These are phyloP conservation scores for Suhomyces wounanorum DNA, from an alignment of 1,139 yeast genomes.

Conservation along the genomic window DNA sequence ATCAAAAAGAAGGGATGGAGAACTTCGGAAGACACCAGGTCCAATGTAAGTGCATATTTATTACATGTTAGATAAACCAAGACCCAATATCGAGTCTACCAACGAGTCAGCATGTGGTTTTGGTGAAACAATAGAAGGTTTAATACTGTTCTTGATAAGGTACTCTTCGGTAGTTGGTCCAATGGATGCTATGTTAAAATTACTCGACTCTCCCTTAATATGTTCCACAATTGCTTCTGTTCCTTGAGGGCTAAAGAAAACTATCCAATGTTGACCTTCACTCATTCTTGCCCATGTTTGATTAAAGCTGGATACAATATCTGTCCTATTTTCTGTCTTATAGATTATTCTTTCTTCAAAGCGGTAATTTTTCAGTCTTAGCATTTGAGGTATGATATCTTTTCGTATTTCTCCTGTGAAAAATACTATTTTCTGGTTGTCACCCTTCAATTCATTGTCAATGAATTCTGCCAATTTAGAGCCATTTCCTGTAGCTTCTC, in stretches of 20 bases:
- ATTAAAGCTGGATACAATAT: slow-evolving; percentile 45
- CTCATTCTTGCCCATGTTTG: slow-evolving; percentile 16
- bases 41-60: no score
- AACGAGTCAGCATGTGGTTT: slow-evolving; percentile 74
- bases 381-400: slow-evolving; percentile 73
- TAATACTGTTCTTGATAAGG: slow-evolving; percentile 51
- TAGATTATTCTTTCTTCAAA: slow-evolving; percentile 70
- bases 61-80: neutral
- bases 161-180: slow-evolving; percentile 90
- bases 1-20: no score
- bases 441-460: slow-evolving; percentile 35
- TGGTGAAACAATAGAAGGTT: slow-evolving; percentile 64
- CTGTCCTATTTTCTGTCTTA: slow-evolving; percentile 56
- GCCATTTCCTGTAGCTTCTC: slow-evolving; percentile 81
- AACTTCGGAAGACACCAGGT: no score
- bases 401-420: slow-evolving; percentile 85
- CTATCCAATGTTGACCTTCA: slow-evolving; percentile 55
- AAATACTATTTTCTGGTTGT: slow-evolving; percentile 53
- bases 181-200: slow-evolving; percentile 68
- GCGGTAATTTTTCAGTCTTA: slow-evolving; percentile 42
- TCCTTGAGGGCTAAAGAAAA: slow-evolving; percentile 92
- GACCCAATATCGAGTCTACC: slow-evolving; percentile 31
- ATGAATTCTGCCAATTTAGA: slow-evolving; percentile 66
- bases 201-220: slow-evolving; percentile 25
- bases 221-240: slow-evolving; percentile 60